Conservation (phyloP, 2,329 filamentous ascomycete genomes). For the Sporothrix dimorphospora region DNA sequence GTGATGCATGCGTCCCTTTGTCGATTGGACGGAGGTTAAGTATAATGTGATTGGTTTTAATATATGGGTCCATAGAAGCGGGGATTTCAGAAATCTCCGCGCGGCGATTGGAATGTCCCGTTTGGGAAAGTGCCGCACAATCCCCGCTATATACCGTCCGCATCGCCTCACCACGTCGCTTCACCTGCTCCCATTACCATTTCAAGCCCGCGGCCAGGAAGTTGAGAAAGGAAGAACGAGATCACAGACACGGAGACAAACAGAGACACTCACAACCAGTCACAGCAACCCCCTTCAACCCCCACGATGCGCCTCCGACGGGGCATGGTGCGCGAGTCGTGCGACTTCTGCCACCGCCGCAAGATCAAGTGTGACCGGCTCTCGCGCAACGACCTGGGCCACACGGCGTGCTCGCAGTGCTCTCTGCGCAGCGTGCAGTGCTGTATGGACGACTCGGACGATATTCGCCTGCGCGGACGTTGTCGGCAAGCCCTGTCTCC, state of each 20-base stretch:
- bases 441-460: constrained; percentile 34
- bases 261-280: not conserved
- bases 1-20: not conserved
- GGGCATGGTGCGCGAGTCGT: constrained; percentile 32
- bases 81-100: constrained; percentile 9
- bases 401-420: constrained; percentile 36
- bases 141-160: constrained; percentile 5
- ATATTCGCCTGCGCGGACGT: constrained; percentile 33
- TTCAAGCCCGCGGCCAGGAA: not conserved
- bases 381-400: constrained; percentile 32
- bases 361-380: constrained; percentile 38
- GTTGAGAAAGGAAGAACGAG: not conserved
- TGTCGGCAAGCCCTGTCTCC: not conserved
- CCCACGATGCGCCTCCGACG: constrained; percentile 29
- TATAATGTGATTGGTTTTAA: constrained; percentile 6
- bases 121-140: constrained; percentile 8
- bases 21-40: not conserved
- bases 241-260: not conserved
- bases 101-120: not conserved
- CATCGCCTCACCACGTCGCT: not conserved
- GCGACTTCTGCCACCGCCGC: constrained; percentile 33
- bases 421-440: constrained; percentile 32
- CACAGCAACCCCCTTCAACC: not conserved
- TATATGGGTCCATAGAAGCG: not conserved
- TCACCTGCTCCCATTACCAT: no score